phyloP scores from a whole-genome alignment of 805 yeast species.

The Kodamaea lidongshanica region DNA sequence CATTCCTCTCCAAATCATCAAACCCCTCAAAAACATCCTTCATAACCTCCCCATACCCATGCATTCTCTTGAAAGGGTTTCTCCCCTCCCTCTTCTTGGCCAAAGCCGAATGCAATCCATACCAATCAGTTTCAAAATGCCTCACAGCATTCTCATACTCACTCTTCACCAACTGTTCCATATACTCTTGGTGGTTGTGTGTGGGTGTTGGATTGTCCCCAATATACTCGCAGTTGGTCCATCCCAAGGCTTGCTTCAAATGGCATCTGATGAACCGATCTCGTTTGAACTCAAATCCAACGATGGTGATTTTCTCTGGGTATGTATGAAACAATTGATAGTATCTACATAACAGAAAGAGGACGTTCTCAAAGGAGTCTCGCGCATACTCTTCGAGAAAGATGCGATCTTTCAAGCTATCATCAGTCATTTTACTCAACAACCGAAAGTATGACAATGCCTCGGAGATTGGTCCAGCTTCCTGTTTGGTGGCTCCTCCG shows the following conservation, averaged over 20 bases:
- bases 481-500: slow-evolving; percentile 69
- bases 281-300: slow-evolving; percentile 72
- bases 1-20: too few relatives aligned
- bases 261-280: slow-evolving; percentile 53
- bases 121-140: slow-evolving; percentile 51
- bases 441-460: slow-evolving; percentile 50
- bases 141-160: slow-evolving; percentile 51
- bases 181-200: slow-evolving; percentile 31
- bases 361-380: slow-evolving; percentile 73
- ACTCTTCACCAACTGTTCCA: slow-evolving; percentile 37
- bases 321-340: slow-evolving; percentile 39
- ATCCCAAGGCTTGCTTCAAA: slow-evolving; percentile 40
- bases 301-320: slow-evolving; percentile 50
- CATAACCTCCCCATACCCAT: slow-evolving; percentile 30
- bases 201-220: slow-evolving; percentile 54
- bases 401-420: slow-evolving; percentile 16
- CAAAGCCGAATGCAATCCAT: slow-evolving; percentile 45
- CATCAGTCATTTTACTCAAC: slow-evolving; percentile 25
- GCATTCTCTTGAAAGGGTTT: slow-evolving; percentile 44
- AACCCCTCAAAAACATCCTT: slow-evolving; percentile 6
- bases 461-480: slow-evolving; percentile 53
- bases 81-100: slow-evolving; percentile 44
- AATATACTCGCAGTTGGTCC: slow-evolving; percentile 42
- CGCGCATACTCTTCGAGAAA: slow-evolving; percentile 65
- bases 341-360: slow-evolving; percentile 54